Evolutionary conservation across 176 grass and related monocot genomes (phyloP).

Genomic region (Cocos nucifera): DNA sequence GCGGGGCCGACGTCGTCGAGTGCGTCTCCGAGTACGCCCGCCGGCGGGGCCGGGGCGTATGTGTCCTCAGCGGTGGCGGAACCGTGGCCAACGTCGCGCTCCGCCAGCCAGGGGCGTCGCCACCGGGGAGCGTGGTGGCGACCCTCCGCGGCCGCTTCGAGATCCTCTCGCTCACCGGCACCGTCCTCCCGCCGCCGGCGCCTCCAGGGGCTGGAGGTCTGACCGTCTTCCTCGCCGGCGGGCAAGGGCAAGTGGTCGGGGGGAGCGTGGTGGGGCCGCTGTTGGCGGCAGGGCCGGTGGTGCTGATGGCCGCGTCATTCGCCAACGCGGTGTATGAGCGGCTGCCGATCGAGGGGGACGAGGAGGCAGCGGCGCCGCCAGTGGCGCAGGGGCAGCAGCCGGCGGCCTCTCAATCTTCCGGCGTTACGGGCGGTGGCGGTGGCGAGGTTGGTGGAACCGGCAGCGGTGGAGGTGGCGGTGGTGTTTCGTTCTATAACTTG

Average conservation of each 20-base stretch:
- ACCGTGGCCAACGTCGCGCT: conserved; percentile 5
- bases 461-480: background rate
- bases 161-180: background rate
- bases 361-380: background rate
- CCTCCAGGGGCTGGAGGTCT: background rate
- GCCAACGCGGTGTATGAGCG: conserved; percentile 4
- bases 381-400: conserved; percentile 1
- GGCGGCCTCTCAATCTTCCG: conserved; percentile 4
- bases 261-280: conserved; percentile 6
- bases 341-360: conserved; percentile 7
- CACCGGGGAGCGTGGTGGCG: conserved; percentile 5
- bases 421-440: background rate
- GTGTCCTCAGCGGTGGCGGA: conserved; percentile 7
- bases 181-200: conserved; percentile 1
- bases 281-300: background rate
- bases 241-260: conserved; percentile 10
- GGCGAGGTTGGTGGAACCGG: background rate
- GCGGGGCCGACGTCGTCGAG: conserved; percentile 1
- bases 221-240: conserved; percentile 3
- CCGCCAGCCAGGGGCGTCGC: conserved; percentile 5
- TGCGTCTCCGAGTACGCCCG: conserved; percentile 5
- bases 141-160: conserved; percentile 5
- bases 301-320: conserved; percentile 12
- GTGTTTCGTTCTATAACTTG: conserved; percentile 13
- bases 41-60: conserved; percentile 4